Base-by-base conservation (phyloP, 352 stramenopile genomes). In the Saprolegnia parasitica region DNA sequence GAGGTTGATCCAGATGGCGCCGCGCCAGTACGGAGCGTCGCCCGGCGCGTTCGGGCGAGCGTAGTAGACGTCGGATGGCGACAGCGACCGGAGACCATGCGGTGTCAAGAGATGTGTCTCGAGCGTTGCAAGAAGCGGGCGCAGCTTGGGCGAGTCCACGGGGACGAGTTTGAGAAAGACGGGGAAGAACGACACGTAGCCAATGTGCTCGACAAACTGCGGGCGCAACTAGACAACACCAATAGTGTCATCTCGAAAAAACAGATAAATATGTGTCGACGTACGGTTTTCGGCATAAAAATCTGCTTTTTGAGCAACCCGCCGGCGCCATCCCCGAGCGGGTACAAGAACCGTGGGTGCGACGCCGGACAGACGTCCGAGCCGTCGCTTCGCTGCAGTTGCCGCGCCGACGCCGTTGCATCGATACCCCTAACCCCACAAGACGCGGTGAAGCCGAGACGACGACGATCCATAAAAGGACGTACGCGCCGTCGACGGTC, bases 1-100 rank as follows among this genome's bases (percentile, higher is more conserved):
- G 18, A 89, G 73, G 71, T 97, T 96, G 63, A 98, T 92, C 94
- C 94, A 98, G 67, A 98, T 96, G 45, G 92, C 81, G 45, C 94
- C 94, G 57, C 94, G 84, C 93, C 93, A 98, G 77, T 97, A 96
- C 35, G 90, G 90, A 45, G 91, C 90, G 72, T 98, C 90, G 5
- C 90, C 88, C n/a, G 87, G 82, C 6, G 89, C 86, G 49, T 98
- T 97, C 65, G 89, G 86, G 24, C 84, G 79, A 60, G 95, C 84
- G 73, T 96, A 98, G 32, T 97, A 93, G 39, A 81, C 65, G 65
- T 96, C 86, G 1, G 50, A 74, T 1, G 84, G 93, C 42, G 91
- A 94, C 62, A 98, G 74, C 0, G 91, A 98, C 20, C 91, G 83
- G 49, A 98, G 68, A 0, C 87, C 87, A 61, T 84, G 90, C 18